Evolutionary conservation across 2,329 filamentous ascomycete genomes (phyloP).

Genomic region (Simplicillium sp.): DNA sequence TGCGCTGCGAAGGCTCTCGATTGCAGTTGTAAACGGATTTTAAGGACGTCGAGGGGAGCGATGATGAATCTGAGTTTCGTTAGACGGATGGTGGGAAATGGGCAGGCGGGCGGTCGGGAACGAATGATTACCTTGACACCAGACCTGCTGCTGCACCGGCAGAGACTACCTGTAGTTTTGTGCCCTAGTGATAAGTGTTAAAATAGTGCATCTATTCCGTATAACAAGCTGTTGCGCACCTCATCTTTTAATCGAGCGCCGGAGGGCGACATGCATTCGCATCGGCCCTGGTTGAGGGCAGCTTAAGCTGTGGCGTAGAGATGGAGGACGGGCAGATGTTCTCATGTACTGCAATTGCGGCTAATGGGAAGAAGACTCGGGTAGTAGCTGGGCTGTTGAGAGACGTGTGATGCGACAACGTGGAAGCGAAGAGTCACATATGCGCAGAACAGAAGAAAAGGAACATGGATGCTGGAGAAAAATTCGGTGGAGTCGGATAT

Average conservation of each 20-base stretch:
- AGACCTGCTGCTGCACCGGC: slow-evolving; percentile 64
- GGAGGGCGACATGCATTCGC: slow-evolving; percentile 30
- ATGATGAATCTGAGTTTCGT: slow-evolving; percentile 63
- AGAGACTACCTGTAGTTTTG: slow-evolving; percentile 43
- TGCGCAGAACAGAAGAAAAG: no score
- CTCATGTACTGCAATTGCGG: no score
- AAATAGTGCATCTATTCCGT: neutral
- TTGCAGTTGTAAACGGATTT: slow-evolving; percentile 94
- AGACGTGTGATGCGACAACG: no score
- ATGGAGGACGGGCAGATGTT: no score
- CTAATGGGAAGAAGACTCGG: no score
- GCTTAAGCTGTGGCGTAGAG: slow-evolving; percentile 3
- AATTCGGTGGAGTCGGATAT: no score
- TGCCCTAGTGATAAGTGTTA: slow-evolving; percentile 30
- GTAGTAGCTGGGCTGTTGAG: no score
- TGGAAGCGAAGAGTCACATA: no score
- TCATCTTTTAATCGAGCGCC: slow-evolving; percentile 48
- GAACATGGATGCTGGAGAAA: no score
- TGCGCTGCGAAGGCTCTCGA: slow-evolving; percentile 75
- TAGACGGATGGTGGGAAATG: neutral
- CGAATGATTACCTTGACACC: slow-evolving; percentile 62
- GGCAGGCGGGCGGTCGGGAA: neutral
- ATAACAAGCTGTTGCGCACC: slow-evolving; percentile 22
- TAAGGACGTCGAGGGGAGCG: slow-evolving; percentile 92
- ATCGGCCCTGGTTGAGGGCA: slow-evolving; percentile 5